phyloP scores from a whole-genome alignment of 2,329 filamentous ascomycete species.

The Pseudocercospora macadamiae region DNA sequence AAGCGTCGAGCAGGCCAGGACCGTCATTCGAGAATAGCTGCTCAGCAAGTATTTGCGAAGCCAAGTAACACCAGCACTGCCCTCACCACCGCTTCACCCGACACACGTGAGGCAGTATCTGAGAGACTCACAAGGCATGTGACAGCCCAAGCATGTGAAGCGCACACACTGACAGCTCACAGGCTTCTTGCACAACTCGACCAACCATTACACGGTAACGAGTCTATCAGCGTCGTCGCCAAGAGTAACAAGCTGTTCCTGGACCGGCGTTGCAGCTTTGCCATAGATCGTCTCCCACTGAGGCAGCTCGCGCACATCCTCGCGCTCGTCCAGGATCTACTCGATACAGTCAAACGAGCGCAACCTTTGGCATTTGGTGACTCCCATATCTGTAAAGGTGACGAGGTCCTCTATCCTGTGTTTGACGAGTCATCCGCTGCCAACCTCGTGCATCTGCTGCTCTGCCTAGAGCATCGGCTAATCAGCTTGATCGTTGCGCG shows the following conservation, averaged over 20 bases:
- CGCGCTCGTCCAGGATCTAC: background rate
- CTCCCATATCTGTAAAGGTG: background rate
- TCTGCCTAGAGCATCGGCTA: slow-evolving; percentile 43
- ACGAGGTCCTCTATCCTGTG: background rate
- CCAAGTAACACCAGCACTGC: background rate
- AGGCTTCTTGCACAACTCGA: slow-evolving; percentile 7
- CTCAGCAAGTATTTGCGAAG: background rate
- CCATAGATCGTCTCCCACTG: slow-evolving; percentile 17
- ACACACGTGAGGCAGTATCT: slow-evolving; percentile 1
- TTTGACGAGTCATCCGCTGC: background rate
- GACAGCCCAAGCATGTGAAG: background rate
- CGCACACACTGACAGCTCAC: background rate
- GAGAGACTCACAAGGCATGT: background rate
- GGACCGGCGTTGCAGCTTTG: background rate
- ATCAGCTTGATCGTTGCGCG: slow-evolving; percentile 30
- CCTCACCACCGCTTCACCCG: background rate
- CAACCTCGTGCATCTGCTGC: slow-evolving; percentile 3
- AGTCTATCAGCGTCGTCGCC: slow-evolving; percentile 35
- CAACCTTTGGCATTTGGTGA: background rate
- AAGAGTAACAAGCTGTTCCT: slow-evolving; percentile 32
- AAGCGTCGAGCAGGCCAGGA: no score
- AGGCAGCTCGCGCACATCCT: slow-evolving; percentile 44
- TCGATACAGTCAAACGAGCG: background rate
- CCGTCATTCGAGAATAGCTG: background rate
- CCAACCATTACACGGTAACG: background rate